Percentiles rank a stretch among this genome's conserved stretches.
Conservation (phyloP, 441 rosid species). For the Lepidium campestre region DNA sequence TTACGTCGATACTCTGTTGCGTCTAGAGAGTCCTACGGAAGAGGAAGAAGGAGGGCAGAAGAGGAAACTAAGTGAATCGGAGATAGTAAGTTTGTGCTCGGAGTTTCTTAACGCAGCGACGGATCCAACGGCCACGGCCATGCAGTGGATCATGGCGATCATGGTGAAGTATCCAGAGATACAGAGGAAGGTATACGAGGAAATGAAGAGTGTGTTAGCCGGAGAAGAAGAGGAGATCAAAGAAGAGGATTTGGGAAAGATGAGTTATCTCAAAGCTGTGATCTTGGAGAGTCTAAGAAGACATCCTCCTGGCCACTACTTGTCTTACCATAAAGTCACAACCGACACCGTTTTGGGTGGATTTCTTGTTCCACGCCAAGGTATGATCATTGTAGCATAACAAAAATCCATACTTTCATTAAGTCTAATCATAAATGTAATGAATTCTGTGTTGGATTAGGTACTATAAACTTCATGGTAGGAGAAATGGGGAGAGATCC, state of each 20-base stretch:
- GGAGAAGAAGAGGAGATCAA: conserved; percentile 22
- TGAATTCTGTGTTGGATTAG: conserved; percentile 9
- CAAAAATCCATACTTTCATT: too few species aligned
- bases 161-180: conserved; percentile 31
- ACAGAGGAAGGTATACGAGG: conserved; percentile 25
- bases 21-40: conserved; percentile 23
- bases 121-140: conserved; percentile 32
- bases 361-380: conserved; percentile 25
- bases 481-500: conserved; percentile 41
- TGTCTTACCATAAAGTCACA: conserved; percentile 27
- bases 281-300: conserved; percentile 32
- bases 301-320: conserved; percentile 34
- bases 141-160: conserved; percentile 38
- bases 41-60: conserved; percentile 22
- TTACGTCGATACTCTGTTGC: conserved; percentile 25
- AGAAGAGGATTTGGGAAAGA: conserved; percentile 30
- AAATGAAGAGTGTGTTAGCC: conserved; percentile 12
- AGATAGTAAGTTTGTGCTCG: conserved; percentile 27
- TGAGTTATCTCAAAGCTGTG: conserved; percentile 34
- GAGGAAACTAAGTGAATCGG: conserved; percentile 26
- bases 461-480: conserved; percentile 35
- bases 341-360: conserved; percentile 30
- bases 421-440: neutral
- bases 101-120: conserved; percentile 36
- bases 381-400: neutral